Evolutionary conservation across 495 filamentous ascomycete species (phyloP).

Genomic region (Penicillium lagena): DNA sequence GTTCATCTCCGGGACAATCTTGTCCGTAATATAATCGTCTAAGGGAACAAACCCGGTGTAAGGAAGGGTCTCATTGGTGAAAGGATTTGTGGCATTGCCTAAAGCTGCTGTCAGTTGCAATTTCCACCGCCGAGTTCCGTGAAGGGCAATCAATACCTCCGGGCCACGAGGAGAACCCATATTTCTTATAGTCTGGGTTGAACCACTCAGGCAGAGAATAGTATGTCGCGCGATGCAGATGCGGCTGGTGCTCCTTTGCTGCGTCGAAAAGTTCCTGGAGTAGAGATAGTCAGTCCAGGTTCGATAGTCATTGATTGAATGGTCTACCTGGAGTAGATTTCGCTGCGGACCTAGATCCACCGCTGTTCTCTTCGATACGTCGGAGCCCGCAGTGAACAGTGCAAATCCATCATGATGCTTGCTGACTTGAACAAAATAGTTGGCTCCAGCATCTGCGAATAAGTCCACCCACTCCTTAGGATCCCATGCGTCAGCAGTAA

Average conservation of each 20-base stretch:
- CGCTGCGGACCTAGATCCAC: slow-evolving; percentile 37
- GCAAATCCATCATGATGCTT: slow-evolving; percentile 52
- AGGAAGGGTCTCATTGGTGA: slow-evolving; percentile 35
- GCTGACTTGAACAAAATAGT: slow-evolving; percentile 48
- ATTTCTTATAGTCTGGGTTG: slow-evolving; percentile 43
- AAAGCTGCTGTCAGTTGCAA: slow-evolving; percentile 7
- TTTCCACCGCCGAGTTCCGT: too few relatives aligned
- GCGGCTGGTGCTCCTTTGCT: slow-evolving; percentile 39
- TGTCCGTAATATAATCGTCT: slow-evolving; percentile 39
- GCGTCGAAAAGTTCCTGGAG: slow-evolving; percentile 46
- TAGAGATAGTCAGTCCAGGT: not conserved
- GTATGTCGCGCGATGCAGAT: slow-evolving; percentile 43
- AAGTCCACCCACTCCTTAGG: slow-evolving; percentile 52
- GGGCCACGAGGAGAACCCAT: slow-evolving; percentile 33
- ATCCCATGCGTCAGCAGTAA: slow-evolving; percentile 42
- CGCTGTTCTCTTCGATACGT: slow-evolving; percentile 38
- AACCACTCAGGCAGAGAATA: slow-evolving; percentile 54
- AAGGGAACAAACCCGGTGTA: slow-evolving; percentile 43
- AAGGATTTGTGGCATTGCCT: slow-evolving; percentile 42
- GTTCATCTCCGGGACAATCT: slow-evolving; percentile 47
- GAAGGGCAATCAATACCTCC: slow-evolving; percentile 13
- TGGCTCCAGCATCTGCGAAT: slow-evolving; percentile 45
- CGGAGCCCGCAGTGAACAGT: slow-evolving; percentile 39
- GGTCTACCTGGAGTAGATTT: slow-evolving; percentile 20
- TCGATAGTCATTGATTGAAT: too few relatives aligned